phyloP scores from a whole-genome alignment of 192 early-diverging fungal species.

The Linderina pennispora region DNA sequence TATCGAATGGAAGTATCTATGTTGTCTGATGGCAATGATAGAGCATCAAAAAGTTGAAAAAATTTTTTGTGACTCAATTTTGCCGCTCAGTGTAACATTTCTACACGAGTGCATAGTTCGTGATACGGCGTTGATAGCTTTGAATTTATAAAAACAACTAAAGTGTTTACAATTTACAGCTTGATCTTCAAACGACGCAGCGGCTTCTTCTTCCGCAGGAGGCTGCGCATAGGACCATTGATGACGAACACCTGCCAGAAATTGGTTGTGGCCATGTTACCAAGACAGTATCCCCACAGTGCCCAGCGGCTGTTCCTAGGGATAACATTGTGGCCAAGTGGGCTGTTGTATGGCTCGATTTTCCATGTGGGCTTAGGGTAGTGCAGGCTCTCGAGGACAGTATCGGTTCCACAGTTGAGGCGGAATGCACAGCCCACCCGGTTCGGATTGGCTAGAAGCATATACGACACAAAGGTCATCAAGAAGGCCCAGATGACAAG shows the following conservation, averaged over 20 bases:
- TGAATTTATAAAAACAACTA: too few species aligned
- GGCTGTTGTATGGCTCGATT: constrained; percentile 52
- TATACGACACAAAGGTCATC: constrained; percentile 44
- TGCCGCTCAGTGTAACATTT: too few species aligned
- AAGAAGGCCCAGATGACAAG: constrained; percentile 49
- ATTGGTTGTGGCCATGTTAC: constrained; percentile 40
- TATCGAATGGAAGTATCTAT: too few species aligned
- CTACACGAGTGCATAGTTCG: too few species aligned
- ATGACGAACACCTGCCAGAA: constrained; percentile 47
- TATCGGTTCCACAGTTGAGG: constrained; percentile 60
- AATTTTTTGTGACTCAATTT: too few species aligned
- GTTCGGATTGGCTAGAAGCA: constrained; percentile 60
- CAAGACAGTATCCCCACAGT: constrained; percentile 50
- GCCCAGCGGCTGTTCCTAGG: constrained; percentile 50
- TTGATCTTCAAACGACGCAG: constrained; percentile 20
- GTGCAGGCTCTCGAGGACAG: constrained; percentile 22
- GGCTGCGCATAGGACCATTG: constrained; percentile 43
- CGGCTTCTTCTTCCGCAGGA: constrained; percentile 43
- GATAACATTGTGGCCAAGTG: constrained; percentile 49
- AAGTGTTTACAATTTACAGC: too few species aligned
- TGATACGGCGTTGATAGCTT: too few species aligned
- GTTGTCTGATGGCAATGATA: too few species aligned
- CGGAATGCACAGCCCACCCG: constrained; percentile 51
- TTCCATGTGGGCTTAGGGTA: constrained; percentile 11
- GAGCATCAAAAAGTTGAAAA: too few species aligned